Percentiles rank a stretch among this genome's conserved stretches.
These are phyloP conservation scores for Scheffersomyces ergatensis DNA, from an alignment of 805 yeast species.

Conservation along the genomic window DNA sequence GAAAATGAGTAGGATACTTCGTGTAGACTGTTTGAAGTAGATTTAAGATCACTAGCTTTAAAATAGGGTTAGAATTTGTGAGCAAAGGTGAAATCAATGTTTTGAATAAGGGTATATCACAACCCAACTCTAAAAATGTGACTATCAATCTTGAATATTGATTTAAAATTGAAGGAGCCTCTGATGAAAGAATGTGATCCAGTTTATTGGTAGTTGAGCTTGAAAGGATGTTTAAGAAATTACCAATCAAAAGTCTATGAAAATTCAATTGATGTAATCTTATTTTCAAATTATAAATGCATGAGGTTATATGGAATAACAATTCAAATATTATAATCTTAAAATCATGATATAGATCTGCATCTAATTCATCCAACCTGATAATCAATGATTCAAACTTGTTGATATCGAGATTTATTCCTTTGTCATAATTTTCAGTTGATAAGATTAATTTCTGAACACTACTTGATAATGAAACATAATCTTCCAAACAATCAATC, in stretches of 20 bases:
- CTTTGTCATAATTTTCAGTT: neutral
- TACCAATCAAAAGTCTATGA: conserved; percentile 17
- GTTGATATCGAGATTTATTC: conserved; percentile 4
- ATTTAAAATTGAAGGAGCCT: conserved; percentile 10
- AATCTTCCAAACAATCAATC: conserved; percentile 20
- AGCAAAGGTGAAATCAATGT: conserved; percentile 17
- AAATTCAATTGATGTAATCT: conserved; percentile 17
- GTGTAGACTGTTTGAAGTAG: conserved; percentile 19
- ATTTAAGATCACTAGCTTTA: conserved; percentile 17
- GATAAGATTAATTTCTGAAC: conserved; percentile 21
- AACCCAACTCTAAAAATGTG: conserved; percentile 32
- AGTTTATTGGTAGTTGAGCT: neutral
- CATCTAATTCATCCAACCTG: conserved; percentile 17
- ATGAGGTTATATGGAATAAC: conserved; percentile 17
- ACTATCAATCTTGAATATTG: conserved; percentile 22
- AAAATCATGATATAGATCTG: conserved; percentile 21
- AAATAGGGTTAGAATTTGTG: neutral
- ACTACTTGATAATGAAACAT: conserved; percentile 15
- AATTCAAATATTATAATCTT: conserved; percentile 26
- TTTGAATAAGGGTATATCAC: conserved; percentile 19
- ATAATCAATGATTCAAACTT: conserved; percentile 9
- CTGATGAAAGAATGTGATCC: neutral
- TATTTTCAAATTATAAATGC: conserved; percentile 21
- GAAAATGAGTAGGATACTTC: conserved; percentile 24
- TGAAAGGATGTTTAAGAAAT: conserved; percentile 10